A percentile compares a stretch with the other conserved stretches of the same genome.
Evolutionary conservation across 768 basidiomycete genomes (phyloP).

Genomic region (Dioszegia hungarica): DNA sequence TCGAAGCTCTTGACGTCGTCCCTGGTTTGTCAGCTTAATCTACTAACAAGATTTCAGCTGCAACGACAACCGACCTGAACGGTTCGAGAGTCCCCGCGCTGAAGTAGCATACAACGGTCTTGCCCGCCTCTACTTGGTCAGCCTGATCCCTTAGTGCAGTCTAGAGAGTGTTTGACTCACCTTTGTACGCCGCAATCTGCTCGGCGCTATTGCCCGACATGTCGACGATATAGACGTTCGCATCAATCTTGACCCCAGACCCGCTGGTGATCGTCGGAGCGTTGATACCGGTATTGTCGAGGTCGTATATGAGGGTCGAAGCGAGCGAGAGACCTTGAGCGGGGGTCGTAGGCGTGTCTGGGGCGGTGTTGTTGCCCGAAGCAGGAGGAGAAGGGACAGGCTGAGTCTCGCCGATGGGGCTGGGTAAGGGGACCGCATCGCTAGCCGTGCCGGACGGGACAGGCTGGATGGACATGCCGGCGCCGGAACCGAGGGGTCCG

Average conservation of each 20-base stretch:
- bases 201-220: not conserved
- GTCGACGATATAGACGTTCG: constrained; percentile 13
- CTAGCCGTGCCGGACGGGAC: too few relatives aligned
- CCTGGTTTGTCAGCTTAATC: not conserved
- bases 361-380: not conserved
- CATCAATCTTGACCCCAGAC: constrained; percentile 11
- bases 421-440: too few relatives aligned
- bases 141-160: not conserved
- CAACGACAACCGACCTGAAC: constrained; percentile 10
- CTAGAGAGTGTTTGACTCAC: not conserved
- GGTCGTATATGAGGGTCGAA: constrained; percentile 16
- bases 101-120: constrained; percentile 34
- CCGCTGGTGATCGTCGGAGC: constrained; percentile 8
- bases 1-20: constrained; percentile 13
- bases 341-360: not conserved
- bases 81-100: constrained; percentile 34
- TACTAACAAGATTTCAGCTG: not conserved
- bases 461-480: too few relatives aligned
- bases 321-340: not conserved
- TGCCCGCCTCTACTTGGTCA: constrained; percentile 10
- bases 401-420: too few relatives aligned
- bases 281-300: constrained; percentile 8
- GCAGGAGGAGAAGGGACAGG: not conserved
- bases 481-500: too few relatives aligned
- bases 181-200: constrained; percentile 7